Conservation (phyloP, 768 basidiomycete genomes). For the Russula compacta region DNA sequence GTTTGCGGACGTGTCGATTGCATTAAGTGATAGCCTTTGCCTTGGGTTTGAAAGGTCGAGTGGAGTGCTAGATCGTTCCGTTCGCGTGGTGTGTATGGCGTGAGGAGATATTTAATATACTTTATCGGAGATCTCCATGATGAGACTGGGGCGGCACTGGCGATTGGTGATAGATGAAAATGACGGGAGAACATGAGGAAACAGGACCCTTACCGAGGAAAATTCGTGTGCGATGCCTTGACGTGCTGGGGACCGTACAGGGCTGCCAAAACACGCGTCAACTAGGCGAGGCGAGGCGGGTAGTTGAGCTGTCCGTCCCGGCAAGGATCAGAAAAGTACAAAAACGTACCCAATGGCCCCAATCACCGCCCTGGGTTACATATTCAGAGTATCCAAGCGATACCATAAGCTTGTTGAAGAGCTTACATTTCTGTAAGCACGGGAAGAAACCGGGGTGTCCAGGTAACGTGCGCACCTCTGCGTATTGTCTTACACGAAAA, state of each 20-base stretch:
- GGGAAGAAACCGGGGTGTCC: background rate
- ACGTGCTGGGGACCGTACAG: conserved; percentile 25
- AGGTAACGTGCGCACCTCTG: conserved; percentile 19
- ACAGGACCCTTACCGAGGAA: conserved; percentile 22
- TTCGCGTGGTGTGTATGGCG: conserved; percentile 26
- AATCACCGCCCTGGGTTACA: conserved; percentile 44
- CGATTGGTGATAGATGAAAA: background rate
- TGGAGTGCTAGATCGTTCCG: conserved; percentile 20
- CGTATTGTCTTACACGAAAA: conserved; percentile 21
- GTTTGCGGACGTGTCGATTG: conserved; percentile 31
- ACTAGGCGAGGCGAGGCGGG: conserved; percentile 21
- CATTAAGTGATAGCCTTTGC: conserved; percentile 26
- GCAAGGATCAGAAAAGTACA: background rate
- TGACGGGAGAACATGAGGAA: background rate
- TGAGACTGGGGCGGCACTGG: background rate
- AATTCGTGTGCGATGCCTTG: conserved; percentile 31
- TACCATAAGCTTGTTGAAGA: conserved; percentile 22
- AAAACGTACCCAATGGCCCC: conserved; percentile 31
- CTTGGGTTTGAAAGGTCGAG: conserved; percentile 22
- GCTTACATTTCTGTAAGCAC: conserved; percentile 3
- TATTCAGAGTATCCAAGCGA: conserved; percentile 24
- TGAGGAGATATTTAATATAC: conserved; percentile 25
- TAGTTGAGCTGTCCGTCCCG: background rate
- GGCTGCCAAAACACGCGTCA: conserved; percentile 23
- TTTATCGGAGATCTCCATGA: conserved; percentile 22